These are phyloP conservation scores for Tylopilus subfusipes DNA, from an alignment of 768 basidiomycete genomes.

Conservation along the genomic window DNA sequence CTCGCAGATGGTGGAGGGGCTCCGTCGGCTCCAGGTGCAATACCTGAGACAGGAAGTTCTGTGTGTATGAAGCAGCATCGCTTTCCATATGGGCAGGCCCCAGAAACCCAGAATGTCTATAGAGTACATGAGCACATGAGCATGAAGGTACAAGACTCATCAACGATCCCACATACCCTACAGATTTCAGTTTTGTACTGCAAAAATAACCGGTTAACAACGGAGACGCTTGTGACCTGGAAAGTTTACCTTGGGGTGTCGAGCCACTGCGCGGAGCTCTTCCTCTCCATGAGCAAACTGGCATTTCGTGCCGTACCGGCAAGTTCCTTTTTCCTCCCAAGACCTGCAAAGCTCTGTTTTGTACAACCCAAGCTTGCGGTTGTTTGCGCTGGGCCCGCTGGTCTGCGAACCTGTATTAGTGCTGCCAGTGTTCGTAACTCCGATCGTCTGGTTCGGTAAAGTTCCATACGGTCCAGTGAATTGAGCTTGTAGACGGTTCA, in stretches of 20 bases:
- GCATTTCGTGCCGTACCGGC: constrained; percentile 84
- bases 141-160: not conserved
- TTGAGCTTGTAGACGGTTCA: constrained; percentile 56
- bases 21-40: constrained; percentile 50
- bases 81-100: constrained; percentile 90
- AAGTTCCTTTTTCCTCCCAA: constrained; percentile 89
- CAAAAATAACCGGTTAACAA: constrained; percentile 17
- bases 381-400: constrained; percentile 83
- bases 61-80: constrained; percentile 94
- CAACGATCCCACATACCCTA: constrained; percentile 49
- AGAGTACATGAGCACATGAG: constrained; percentile 6
- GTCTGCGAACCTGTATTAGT: constrained; percentile 25
- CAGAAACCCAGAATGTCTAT: constrained; percentile 92
- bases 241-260: constrained; percentile 78
- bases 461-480: constrained; percentile 53
- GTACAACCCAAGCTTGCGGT: constrained; percentile 85
- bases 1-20: constrained; percentile 48
- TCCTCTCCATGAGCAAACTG: constrained; percentile 94
- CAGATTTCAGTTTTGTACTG: constrained; percentile 95
- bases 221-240: not conserved
- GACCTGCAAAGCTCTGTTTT: constrained; percentile 89
- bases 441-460: constrained; percentile 42
- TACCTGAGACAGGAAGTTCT: constrained; percentile 66
- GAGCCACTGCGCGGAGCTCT: constrained; percentile 76
- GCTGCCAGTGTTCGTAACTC: constrained; percentile 41